Evolutionary conservation across 257 asterid genomes (phyloP), one percentile per base, ranked within the genome.

Genomic region (Gentiana dahurica): DNA sequence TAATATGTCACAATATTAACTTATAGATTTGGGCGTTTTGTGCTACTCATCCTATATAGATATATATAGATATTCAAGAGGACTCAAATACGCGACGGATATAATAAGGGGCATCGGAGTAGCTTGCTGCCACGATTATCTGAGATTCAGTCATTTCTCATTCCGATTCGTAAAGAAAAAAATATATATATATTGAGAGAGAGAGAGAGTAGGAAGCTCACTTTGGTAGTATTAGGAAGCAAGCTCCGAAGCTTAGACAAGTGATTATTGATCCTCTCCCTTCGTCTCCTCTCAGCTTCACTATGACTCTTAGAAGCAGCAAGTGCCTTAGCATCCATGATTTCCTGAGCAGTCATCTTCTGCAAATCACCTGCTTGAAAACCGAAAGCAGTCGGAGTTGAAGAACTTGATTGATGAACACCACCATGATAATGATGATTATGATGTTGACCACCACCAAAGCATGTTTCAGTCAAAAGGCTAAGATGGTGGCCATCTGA

Each of bases 291-390:
- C 75, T 90, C 97, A 24, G 97, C 97, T 71, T 90, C 97, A 56
- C 97, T 90, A 50, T 90, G 97, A 61, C 94, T 86, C 54, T 90
- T 90, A 1, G 95, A 90, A 2, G 97, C 97, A 5, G 96, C 97
- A 5, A 87, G 90, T 7, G 96, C 97, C 57, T 89, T 89, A 0
- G 96, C 95, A 58, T 86, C 97, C 96, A 89, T 89, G 4, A 82
- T 89, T 65, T 89, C 97, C 57, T 89, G 97, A 8, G 95, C 88
- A 0, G 73, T 82, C 97, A 89, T 84, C 49, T 89, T 86, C 68
- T 84, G 95, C 44, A 86, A 75, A 70, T 89, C 97, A 70, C 86
- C 97, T 5, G 96, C 93, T 63, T 89, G 97, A 54, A 89, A 86
- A 3, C 90, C 88, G 41, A 89, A 87, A 2, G 93, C 83, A 35